Conservation (phyloP, 306 rosid genomes). For the Ormosia emarginata region DNA sequence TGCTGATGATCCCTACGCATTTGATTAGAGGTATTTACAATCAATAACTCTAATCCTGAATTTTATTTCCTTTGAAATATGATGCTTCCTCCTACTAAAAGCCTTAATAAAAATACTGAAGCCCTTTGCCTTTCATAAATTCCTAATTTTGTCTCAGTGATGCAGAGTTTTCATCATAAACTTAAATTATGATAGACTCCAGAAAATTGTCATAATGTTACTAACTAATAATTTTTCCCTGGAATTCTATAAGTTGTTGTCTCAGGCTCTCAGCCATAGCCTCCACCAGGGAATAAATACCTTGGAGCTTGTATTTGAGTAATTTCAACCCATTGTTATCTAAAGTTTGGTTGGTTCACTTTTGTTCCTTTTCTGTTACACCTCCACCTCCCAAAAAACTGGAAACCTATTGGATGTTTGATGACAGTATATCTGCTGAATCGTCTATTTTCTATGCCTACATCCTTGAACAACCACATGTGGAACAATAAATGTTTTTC, state of each 20-base stretch:
- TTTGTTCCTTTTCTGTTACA: neutral
- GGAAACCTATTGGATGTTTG: neutral
- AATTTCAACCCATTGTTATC: neutral
- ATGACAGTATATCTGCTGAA: neutral
- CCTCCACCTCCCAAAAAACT: neutral
- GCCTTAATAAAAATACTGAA: neutral
- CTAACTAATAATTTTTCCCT: neutral
- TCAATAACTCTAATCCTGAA: neutral
- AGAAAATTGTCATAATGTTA: neutral
- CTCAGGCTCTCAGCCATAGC: neutral
- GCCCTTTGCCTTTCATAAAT: neutral
- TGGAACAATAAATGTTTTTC: neutral
- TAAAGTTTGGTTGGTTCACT: neutral
- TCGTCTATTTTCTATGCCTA: neutral
- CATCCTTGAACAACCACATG: neutral
- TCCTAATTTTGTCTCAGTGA: neutral
- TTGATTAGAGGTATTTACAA: conserved; percentile 74
- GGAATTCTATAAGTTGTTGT: neutral
- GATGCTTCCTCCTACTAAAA: conserved; percentile 6
- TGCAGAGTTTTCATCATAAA: neutral
- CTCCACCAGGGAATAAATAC: conserved; percentile 12
- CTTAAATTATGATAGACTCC: neutral
- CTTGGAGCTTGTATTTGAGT: neutral
- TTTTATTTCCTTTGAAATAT: conserved; percentile 7
- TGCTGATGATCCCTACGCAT: conserved; percentile 95